A percentile compares a stretch with the other conserved stretches of the same genome.
Evolutionary conservation across 768 basidiomycete species (phyloP).

Genomic region (Suillus subluteus): DNA sequence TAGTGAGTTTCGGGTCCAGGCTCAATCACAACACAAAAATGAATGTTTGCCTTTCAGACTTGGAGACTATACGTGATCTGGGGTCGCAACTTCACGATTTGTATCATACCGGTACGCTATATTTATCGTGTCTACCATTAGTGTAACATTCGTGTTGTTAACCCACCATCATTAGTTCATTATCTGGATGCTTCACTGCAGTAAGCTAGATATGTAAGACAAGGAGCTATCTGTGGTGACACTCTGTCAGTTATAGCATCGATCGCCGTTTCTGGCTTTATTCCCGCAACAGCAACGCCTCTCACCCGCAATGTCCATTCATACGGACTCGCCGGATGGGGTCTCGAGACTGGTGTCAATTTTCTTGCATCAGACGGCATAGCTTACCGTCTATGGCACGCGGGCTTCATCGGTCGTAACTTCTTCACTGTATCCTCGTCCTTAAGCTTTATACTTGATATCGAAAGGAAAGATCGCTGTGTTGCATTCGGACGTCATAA

Average conservation of each 20-base stretch:
- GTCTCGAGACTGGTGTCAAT: constrained; percentile 18
- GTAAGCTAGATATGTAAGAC: constrained; percentile 12
- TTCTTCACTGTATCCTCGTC: no score
- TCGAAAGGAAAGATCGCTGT: no score
- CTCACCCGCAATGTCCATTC: neutral
- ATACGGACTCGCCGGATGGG: constrained; percentile 19
- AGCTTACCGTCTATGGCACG: constrained; percentile 19
- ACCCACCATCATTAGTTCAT: constrained; percentile 13
- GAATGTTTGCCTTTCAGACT: constrained; percentile 16
- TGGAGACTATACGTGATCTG: constrained; percentile 30
- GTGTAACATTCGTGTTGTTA: neutral
- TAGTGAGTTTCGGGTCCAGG: constrained; percentile 19
- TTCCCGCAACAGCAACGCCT: constrained; percentile 14
- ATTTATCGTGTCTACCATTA: neutral
- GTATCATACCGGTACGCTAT: constrained; percentile 22
- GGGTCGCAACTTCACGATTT: constrained; percentile 14
- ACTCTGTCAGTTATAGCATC: constrained; percentile 14
- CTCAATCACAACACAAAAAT: neutral
- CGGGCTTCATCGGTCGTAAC: neutral
- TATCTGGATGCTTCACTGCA: constrained; percentile 22
- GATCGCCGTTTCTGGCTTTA: constrained; percentile 22
- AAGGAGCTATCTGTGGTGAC: neutral
- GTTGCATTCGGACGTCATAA: no score
- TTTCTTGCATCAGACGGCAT: constrained; percentile 22
- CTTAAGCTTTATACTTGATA: no score